Conservation (phyloP, 2,329 filamentous ascomycete genomes). For the Ceratocystis albifundus region DNA sequence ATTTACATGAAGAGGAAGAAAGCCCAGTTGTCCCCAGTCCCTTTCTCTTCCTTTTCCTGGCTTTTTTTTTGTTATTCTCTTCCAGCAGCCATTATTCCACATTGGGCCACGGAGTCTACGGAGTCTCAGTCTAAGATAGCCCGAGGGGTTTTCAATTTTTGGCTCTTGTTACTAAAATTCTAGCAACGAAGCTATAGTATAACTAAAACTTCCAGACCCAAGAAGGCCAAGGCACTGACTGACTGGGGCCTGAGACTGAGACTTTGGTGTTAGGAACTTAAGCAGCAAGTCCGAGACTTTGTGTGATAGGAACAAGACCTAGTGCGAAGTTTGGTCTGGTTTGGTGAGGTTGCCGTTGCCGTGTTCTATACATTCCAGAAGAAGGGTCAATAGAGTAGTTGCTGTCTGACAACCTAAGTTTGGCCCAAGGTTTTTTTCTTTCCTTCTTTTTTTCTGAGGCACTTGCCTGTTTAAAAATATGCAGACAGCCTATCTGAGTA, state of each 20-base stretch:
- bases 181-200: background rate
- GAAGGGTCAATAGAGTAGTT: background rate
- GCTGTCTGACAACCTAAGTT: background rate
- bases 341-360: background rate
- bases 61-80: background rate
- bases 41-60: background rate
- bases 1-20: constrained; percentile 2
- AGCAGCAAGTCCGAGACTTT: background rate
- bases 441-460: background rate
- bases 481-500: background rate
- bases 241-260: background rate
- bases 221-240: constrained; percentile 3
- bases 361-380: constrained; percentile 7
- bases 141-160: background rate
- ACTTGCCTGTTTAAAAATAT: background rate
- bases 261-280: background rate
- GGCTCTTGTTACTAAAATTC: background rate
- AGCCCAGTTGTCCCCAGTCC: background rate
- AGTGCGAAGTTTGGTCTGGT: background rate
- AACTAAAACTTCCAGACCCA: background rate
- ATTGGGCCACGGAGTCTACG: background rate
- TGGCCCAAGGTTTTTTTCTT: no score
- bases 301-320: background rate
- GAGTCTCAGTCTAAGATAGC: constrained; percentile 7
- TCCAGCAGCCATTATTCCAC: background rate